Percentiles rank a stretch among this genome's conserved stretches.
Evolutionary conservation across 768 basidiomycete species (phyloP).

Genomic region (Trametes punicea): DNA sequence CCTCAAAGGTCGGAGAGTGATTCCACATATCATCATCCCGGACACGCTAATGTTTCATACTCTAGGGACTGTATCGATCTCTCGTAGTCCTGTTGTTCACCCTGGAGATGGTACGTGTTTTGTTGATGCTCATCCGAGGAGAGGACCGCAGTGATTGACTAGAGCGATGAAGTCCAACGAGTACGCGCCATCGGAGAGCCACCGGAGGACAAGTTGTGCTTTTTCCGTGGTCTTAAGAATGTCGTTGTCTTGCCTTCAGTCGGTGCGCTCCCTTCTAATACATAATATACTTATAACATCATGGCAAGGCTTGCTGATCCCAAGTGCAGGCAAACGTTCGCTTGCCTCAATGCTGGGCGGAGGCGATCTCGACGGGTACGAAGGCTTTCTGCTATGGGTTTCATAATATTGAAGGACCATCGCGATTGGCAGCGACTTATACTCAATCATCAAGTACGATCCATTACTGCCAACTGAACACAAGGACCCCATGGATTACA

Average conservation of each 20-base stretch:
- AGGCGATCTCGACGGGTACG: slow-evolving; percentile 78
- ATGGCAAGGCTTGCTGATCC: background rate
- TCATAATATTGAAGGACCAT: too few relatives aligned
- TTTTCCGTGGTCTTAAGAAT: slow-evolving; percentile 62
- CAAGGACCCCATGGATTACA: slow-evolving; percentile 52
- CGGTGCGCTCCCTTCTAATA: slow-evolving; percentile 40
- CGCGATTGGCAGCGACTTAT: slow-evolving; percentile 52
- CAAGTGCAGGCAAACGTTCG: slow-evolving; percentile 49
- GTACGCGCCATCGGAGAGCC: slow-evolving; percentile 72
- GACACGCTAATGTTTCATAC: background rate
- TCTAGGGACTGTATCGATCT: slow-evolving; percentile 37
- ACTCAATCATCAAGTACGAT: slow-evolving; percentile 55
- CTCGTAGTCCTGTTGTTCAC: slow-evolving; percentile 71
- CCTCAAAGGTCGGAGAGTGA: slow-evolving; percentile 52
- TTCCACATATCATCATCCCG: background rate
- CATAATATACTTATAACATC: background rate
- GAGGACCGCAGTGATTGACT: background rate
- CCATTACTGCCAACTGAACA: slow-evolving; percentile 52
- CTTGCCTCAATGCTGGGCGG: slow-evolving; percentile 68
- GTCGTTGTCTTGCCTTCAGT: slow-evolving; percentile 67
- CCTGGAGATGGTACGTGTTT: slow-evolving; percentile 61
- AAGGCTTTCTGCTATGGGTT: slow-evolving; percentile 7
- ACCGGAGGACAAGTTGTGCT: slow-evolving; percentile 49
- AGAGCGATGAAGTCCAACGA: slow-evolving; percentile 51
- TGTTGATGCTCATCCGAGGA: background rate